A percentile compares a stretch with the other conserved stretches of the same genome.
Conservation (phyloP, 345 rosid genomes). For the Salix exigua region DNA sequence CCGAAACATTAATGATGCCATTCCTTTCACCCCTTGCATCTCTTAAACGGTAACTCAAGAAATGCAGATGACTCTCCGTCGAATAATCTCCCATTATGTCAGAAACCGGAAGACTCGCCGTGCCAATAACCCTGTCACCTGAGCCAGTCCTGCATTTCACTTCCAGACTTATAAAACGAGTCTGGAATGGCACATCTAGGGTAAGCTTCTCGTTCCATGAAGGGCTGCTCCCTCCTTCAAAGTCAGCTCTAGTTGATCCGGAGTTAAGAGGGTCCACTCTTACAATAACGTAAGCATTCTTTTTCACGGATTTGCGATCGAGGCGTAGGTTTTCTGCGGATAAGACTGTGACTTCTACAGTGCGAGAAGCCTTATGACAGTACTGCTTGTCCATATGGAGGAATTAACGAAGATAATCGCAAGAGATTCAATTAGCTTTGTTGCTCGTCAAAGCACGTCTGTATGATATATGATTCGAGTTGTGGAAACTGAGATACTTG, state of each 20-base stretch:
- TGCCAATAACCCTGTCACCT: slow-evolving; percentile 37
- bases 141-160: slow-evolving; percentile 35
- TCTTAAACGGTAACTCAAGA: slow-evolving; percentile 68
- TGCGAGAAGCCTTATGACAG: not conserved
- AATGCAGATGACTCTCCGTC: slow-evolving; percentile 49
- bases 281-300: slow-evolving; percentile 31
- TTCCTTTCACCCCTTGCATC: slow-evolving; percentile 40
- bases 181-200: slow-evolving; percentile 37
- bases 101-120: slow-evolving; percentile 43
- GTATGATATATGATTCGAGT: not conserved
- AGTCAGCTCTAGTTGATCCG: slow-evolving; percentile 20
- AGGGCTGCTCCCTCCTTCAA: slow-evolving; percentile 44
- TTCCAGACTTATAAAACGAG: slow-evolving; percentile 34
- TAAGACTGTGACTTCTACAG: slow-evolving; percentile 47
- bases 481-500: not conserved
- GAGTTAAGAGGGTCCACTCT: slow-evolving; percentile 18
- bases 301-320: slow-evolving; percentile 40
- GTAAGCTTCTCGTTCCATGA: slow-evolving; percentile 53
- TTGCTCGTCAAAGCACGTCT: not conserved
- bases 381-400: not conserved
- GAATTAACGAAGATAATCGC: not conserved
- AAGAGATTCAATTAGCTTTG: not conserved
- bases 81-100: slow-evolving; percentile 53
- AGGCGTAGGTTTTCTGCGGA: slow-evolving; percentile 55
- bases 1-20: slow-evolving; percentile 62